Conservation (phyloP, 768 basidiomycete genomes). For the Mycena galericulata region DNA sequence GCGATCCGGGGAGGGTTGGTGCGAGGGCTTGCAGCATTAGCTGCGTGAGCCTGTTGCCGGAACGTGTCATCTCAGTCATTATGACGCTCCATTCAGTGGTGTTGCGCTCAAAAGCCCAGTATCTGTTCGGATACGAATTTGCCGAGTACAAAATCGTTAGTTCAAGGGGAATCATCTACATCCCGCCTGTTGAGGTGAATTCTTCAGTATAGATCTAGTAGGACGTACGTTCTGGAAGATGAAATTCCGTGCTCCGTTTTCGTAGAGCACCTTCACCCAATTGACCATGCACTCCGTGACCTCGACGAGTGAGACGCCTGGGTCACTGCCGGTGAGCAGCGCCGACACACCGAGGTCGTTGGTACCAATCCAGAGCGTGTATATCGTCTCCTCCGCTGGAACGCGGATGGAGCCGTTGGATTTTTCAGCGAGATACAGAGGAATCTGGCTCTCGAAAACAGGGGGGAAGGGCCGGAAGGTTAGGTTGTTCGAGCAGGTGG, state of each 20-base stretch:
- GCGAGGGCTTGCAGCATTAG: slow-evolving; percentile 63
- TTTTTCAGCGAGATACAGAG: slow-evolving; percentile 59
- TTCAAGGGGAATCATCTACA: slow-evolving; percentile 70
- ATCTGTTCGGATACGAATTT: slow-evolving; percentile 61
- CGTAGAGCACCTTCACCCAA: slow-evolving; percentile 68
- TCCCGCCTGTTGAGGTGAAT: not conserved
- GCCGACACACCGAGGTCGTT: slow-evolving; percentile 70
- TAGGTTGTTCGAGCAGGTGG: slow-evolving; percentile 73
- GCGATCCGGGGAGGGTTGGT: slow-evolving; percentile 61
- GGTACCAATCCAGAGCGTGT: slow-evolving; percentile 77
- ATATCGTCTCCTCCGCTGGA: slow-evolving; percentile 62
- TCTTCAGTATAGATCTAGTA: not conserved
- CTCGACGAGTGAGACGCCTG: slow-evolving; percentile 65
- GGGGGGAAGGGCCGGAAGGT: slow-evolving; percentile 70
- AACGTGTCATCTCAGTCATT: slow-evolving; percentile 64
- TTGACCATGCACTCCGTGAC: slow-evolving; percentile 69
- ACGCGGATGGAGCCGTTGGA: slow-evolving; percentile 55
- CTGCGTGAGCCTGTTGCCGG: slow-evolving; percentile 64
- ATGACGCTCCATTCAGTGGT: slow-evolving; percentile 68
- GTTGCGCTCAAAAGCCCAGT: slow-evolving; percentile 63
- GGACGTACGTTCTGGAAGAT: slow-evolving; percentile 73
- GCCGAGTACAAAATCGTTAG: slow-evolving; percentile 59
- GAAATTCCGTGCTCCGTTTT: slow-evolving; percentile 73
- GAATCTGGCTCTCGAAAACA: slow-evolving; percentile 69
- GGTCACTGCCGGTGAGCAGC: slow-evolving; percentile 63